A percentile compares a stretch with the other conserved stretches of the same genome.
Conservation (phyloP, 768 basidiomycete species). For the Amanita polypyramis region DNA sequence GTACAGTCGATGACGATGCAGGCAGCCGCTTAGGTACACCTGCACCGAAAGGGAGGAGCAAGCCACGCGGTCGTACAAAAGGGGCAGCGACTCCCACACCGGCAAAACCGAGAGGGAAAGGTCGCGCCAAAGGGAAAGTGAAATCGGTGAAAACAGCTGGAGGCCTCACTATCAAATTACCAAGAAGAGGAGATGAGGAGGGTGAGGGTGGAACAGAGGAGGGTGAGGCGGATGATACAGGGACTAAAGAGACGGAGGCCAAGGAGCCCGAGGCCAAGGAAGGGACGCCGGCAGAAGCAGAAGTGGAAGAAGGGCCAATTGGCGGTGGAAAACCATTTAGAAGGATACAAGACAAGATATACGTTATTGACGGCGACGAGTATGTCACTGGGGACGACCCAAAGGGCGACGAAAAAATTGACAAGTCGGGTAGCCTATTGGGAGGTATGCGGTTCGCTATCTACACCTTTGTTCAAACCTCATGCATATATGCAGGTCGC, state of each 20-base stretch:
- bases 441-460: conserved; percentile 48
- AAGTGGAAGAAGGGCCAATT: conserved; percentile 29
- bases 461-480: neutral
- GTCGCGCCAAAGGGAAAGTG: conserved; percentile 23
- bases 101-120: conserved; percentile 27
- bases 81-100: conserved; percentile 15
- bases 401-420: conserved; percentile 89
- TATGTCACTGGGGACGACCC: conserved; percentile 73
- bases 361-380: conserved; percentile 84
- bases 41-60: conserved; percentile 27
- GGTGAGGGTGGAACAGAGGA: conserved; percentile 22
- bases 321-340: conserved; percentile 62
- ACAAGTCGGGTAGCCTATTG: conserved; percentile 69
- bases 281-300: conserved; percentile 24
- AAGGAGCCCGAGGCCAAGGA: conserved; percentile 17
- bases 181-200: conserved; percentile 21
- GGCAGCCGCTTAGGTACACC: conserved; percentile 20
- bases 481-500: conserved; percentile 42
- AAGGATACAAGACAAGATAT: conserved; percentile 62
- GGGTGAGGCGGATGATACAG: conserved; percentile 27
- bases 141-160: conserved; percentile 15
- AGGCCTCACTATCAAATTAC: conserved; percentile 19
- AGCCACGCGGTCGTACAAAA: conserved; percentile 29
- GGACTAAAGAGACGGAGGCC: conserved; percentile 16
- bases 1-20: conserved; percentile 21